phyloP scores from a whole-genome alignment of 2,329 filamentous ascomycete species.

The Sclerotinia spermophila region DNA sequence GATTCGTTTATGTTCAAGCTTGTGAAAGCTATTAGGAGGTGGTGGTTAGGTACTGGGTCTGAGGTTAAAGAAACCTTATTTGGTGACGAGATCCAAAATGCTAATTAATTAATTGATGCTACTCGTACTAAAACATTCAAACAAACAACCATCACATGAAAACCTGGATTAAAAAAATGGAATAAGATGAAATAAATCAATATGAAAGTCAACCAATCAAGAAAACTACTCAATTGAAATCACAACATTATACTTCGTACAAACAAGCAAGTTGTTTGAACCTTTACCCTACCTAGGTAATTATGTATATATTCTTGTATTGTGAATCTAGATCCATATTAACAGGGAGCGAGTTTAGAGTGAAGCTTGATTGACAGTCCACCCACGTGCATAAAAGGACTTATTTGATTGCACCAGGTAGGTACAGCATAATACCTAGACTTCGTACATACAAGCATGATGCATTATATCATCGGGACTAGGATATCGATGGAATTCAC shows the following conservation, averaged over 20 bases:
- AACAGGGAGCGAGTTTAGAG: background rate
- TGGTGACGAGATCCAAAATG: background rate
- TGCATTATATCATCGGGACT: background rate
- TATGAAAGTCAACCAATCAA: background rate
- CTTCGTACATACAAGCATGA: background rate
- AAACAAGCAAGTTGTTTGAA: background rate
- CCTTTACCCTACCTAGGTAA: background rate
- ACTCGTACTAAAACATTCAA: background rate
- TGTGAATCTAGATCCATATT: slow-evolving; percentile 1
- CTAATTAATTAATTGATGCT: too few species aligned
- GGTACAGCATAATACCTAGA: too few species aligned
- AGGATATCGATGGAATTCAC: background rate
- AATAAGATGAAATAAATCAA: background rate
- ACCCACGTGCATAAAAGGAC: slow-evolving; percentile 5
- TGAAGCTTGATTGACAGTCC: background rate
- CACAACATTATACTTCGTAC: background rate
- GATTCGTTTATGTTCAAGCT: slow-evolving; percentile 5
- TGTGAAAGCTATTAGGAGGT: background rate
- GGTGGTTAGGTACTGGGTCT: too few species aligned
- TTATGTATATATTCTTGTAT: slow-evolving; percentile 4
- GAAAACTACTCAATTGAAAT: background rate
- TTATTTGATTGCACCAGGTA: slow-evolving; percentile 1
- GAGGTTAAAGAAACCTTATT: background rate
- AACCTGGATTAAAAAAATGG: too few species aligned
- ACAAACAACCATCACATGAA: background rate